phyloP scores from a whole-genome alignment of 169 alveolate species.

The Miamiensis avidus region DNA sequence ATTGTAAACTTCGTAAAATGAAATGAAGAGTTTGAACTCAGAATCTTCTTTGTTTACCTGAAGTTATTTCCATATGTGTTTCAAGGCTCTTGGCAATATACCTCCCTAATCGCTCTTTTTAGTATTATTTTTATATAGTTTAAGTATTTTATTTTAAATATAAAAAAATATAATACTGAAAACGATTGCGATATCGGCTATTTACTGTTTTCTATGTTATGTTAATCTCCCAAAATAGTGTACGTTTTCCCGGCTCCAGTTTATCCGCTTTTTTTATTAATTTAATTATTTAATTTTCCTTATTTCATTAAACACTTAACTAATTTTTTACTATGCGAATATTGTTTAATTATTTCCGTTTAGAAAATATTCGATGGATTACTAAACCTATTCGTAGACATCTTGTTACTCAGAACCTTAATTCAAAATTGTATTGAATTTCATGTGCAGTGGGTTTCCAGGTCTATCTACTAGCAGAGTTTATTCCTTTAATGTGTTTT shows the following conservation, averaged over 20 bases:
- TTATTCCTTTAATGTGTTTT: slow-evolving; percentile 7
- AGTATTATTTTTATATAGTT: slow-evolving; percentile 25
- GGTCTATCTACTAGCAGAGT: slow-evolving; percentile 31
- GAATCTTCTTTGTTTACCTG: slow-evolving; percentile 14
- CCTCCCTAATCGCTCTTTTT: slow-evolving; percentile 48
- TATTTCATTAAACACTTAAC: not conserved
- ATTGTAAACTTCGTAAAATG: slow-evolving; percentile 67
- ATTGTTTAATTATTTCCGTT: slow-evolving; percentile 45
- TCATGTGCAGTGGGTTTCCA: slow-evolving; percentile 34
- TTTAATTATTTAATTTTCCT: not conserved
- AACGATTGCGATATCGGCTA: not conserved
- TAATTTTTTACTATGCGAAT: slow-evolving; percentile 34
- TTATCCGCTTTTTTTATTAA: slow-evolving; percentile 47
- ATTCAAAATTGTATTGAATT: slow-evolving; percentile 29
- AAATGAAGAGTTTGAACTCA: slow-evolving; percentile 30
- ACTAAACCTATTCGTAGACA: slow-evolving; percentile 19
- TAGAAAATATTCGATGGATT: slow-evolving; percentile 31
- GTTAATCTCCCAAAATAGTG: slow-evolving; percentile 56
- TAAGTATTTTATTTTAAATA: slow-evolving; percentile 31
- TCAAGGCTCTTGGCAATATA: slow-evolving; percentile 59
- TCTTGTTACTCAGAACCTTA: slow-evolving; percentile 25
- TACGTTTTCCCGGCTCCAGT: slow-evolving; percentile 81
- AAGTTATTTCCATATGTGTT: slow-evolving; percentile 10
- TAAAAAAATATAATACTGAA: not conserved
- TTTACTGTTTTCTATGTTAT: not conserved